A percentile compares a stretch with the other conserved stretches of the same genome.
Conservation (phyloP, 306 rosid species). For the Senna tora region DNA sequence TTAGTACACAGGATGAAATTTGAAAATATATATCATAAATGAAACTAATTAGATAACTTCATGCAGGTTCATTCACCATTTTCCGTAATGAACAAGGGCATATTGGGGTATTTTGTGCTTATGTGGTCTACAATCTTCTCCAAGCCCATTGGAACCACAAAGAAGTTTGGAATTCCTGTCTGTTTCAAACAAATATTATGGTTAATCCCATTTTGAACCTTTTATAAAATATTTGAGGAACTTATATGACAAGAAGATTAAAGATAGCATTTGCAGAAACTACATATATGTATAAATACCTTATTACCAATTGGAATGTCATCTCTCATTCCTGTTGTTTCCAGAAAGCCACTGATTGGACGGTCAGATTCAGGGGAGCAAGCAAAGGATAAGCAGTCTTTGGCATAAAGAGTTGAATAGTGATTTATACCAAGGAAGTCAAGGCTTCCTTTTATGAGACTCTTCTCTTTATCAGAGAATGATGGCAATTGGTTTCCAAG, state of each 20-base stretch:
- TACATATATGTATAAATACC: slow-evolving; percentile 49
- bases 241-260: neutral
- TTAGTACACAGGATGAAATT: neutral
- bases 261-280: neutral
- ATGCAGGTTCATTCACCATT: slow-evolving; percentile 52
- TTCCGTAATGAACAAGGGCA: slow-evolving; percentile 66
- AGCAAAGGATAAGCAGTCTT: slow-evolving; percentile 51
- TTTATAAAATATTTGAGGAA: slow-evolving; percentile 2
- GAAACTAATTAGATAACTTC: slow-evolving; percentile 1
- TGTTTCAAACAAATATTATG: slow-evolving; percentile 28
- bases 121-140: slow-evolving; percentile 57
- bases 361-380: slow-evolving; percentile 45
- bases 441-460: slow-evolving; percentile 52
- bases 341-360: slow-evolving; percentile 54
- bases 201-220: neutral
- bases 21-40: slow-evolving; percentile 6
- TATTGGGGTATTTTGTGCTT: slow-evolving; percentile 54
- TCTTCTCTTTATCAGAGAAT: slow-evolving; percentile 49
- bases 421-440: slow-evolving; percentile 71
- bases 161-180: slow-evolving; percentile 57
- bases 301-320: slow-evolving; percentile 64
- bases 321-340: slow-evolving; percentile 43
- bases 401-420: slow-evolving; percentile 57
- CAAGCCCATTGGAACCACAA: slow-evolving; percentile 70
- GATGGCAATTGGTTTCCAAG: slow-evolving; percentile 56